Conservation (phyloP, 768 basidiomycete species). For the Rickenella mellea region DNA sequence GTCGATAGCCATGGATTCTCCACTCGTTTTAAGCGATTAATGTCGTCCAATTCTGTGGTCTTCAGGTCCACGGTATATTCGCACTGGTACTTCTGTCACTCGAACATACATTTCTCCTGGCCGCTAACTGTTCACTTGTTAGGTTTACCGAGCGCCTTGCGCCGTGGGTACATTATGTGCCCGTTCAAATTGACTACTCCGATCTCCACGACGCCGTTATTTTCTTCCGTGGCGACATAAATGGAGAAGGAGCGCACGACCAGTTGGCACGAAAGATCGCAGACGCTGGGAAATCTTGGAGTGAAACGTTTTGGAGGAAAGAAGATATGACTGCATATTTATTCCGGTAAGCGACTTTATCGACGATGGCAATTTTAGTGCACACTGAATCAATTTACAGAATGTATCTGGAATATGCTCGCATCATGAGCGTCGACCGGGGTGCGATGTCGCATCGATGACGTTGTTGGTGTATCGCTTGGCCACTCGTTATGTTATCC, state of each 20-base stretch:
- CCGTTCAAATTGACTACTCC: slow-evolving; percentile 52
- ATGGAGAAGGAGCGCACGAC: slow-evolving; percentile 53
- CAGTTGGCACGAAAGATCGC: slow-evolving; percentile 50
- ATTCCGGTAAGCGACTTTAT: slow-evolving; percentile 33
- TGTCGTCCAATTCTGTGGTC: slow-evolving; percentile 23
- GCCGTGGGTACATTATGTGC: slow-evolving; percentile 72
- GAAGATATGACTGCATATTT: slow-evolving; percentile 53
- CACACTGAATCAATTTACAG: slow-evolving; percentile 17
- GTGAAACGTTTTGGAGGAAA: slow-evolving; percentile 43
- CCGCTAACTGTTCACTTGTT: slow-evolving; percentile 1
- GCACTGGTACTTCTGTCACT: slow-evolving; percentile 20
- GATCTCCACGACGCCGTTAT: slow-evolving; percentile 63
- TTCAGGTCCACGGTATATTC: slow-evolving; percentile 30
- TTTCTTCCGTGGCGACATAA: slow-evolving; percentile 61
- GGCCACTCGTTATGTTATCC: no score
- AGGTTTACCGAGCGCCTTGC: slow-evolving; percentile 49
- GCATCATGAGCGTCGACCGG: slow-evolving; percentile 39
- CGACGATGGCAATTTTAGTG: neutral
- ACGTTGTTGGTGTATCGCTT: no score
- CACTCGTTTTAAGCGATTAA: slow-evolving; percentile 25
- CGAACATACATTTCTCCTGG: neutral
- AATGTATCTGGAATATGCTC: slow-evolving; percentile 44
- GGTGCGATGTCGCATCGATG: no score
- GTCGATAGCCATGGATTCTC: slow-evolving; percentile 22
- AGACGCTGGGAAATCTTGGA: slow-evolving; percentile 46